Evolutionary conservation across 2,329 filamentous ascomycete species (phyloP).

Genomic region (Raffaelea albimanens): DNA sequence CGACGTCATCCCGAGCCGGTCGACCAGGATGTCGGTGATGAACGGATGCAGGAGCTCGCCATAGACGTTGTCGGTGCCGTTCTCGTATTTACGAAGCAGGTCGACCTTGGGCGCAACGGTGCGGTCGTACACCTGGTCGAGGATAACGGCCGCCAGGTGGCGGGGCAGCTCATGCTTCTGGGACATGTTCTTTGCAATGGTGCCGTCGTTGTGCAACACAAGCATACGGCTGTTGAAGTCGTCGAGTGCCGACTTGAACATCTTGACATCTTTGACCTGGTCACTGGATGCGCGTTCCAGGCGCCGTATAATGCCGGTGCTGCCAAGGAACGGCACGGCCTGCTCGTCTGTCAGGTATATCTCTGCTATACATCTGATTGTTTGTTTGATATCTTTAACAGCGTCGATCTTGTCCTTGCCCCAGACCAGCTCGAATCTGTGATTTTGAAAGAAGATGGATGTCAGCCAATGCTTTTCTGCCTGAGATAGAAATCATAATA

Average conservation of each 20-base stretch:
- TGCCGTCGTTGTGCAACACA: constrained; percentile 57
- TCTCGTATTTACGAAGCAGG: constrained; percentile 73
- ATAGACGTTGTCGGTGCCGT: constrained; percentile 88
- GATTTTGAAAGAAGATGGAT: too few species aligned
- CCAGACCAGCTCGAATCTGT: constrained; percentile 63
- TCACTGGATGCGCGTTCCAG: constrained; percentile 65
- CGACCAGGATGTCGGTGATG: constrained; percentile 68
- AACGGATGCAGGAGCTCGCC: constrained; percentile 85
- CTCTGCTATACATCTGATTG: constrained; percentile 59
- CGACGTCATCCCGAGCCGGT: constrained; percentile 67
- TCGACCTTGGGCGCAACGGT: constrained; percentile 87
- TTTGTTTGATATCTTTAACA: constrained; percentile 61
- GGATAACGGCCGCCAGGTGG: constrained; percentile 67
- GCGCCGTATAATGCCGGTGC: constrained; percentile 64
- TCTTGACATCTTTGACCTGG: constrained; percentile 51
- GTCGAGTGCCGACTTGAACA: constrained; percentile 63
- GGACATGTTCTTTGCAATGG: constrained; percentile 63
- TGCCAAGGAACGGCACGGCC: constrained; percentile 57
- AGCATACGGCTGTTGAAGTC: constrained; percentile 69
- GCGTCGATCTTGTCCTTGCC: constrained; percentile 74
- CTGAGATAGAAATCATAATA: not conserved
- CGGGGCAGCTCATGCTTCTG: constrained; percentile 59
- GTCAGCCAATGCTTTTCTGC: constrained; percentile 1
- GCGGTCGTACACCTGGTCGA: constrained; percentile 81
- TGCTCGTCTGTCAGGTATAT: constrained; percentile 70